Evolutionary conservation across 805 yeast species (phyloP), one percentile per base, ranked within the genome.

Genomic region (Candida ulmi): DNA sequence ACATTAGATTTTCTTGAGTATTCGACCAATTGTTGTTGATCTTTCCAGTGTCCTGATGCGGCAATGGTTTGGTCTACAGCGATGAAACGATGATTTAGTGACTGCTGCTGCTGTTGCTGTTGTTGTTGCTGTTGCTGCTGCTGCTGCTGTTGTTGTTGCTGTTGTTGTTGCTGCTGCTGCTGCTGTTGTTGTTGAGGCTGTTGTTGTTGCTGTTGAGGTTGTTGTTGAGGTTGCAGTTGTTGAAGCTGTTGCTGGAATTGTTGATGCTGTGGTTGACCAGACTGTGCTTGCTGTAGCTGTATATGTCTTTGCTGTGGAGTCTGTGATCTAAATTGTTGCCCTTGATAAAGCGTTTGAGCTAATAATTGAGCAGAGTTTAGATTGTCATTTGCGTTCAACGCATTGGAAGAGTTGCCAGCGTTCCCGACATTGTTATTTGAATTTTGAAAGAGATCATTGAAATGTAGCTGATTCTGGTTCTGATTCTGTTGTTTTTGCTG

Each of bases 1-100:
- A 74, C 60, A 51, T 74, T 76, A 24, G 85, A 73, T 45, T 68
- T 72, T 58, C 93, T 74, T 5, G 93, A 82, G 36, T 83, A 60
- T 45, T 79, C 87, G 23, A 78, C 81, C 42, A 88, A 69, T 56
- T 80, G 88, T 35, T 69, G 63, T 62, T 87, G 95, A 57, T 84
- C 90, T 59, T 80, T 83, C 95, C 95, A 87, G 51, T 73, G 72
- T 8, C 69, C 50, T 3, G 80, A 65, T 33, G 46, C 60, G 45
- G 57, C 55, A 40, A 54, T 51, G 21, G 54, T 28, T 35, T 54
- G 56, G 46, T 68, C 80, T 43, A 61, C 60, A 6, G 39, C 47
- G 12, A 57, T 48, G 3, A 60, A 35, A 19, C 49, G 52, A 11
- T 44, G 48, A 6, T 30, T 35, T 11, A 30, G 37, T 9, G 37